Evolutionary conservation across 2,329 filamentous ascomycete species (phyloP).

Genomic region (Ophiosphaerella herpotricha): DNA sequence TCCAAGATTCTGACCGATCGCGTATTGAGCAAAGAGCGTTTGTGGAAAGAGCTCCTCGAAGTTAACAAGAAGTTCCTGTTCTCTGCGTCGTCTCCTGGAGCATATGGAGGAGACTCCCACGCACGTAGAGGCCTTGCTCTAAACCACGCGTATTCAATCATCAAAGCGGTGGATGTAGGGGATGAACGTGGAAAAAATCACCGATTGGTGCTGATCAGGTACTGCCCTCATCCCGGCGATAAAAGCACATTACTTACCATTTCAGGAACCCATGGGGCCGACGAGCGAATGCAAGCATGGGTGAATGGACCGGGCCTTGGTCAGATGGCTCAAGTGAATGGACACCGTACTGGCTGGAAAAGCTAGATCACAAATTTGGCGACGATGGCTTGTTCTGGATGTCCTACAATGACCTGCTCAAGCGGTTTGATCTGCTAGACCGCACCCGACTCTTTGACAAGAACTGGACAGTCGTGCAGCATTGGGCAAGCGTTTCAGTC

Average conservation of each 20-base stretch:
- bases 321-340: conserved; percentile 81
- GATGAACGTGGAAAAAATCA: conserved; percentile 37
- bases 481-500: conserved; percentile 63
- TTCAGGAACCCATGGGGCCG: conserved; percentile 78
- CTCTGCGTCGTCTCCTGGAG: conserved; percentile 60
- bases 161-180: conserved; percentile 62
- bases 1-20: conserved; percentile 69
- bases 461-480: conserved; percentile 63
- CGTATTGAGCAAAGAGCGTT: conserved; percentile 75
- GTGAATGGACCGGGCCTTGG: conserved; percentile 81
- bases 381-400: conserved; percentile 73
- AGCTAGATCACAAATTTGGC: conserved; percentile 72
- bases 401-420: conserved; percentile 61
- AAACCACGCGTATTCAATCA: conserved; percentile 61
- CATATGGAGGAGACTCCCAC: conserved; percentile 65
- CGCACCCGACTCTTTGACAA: conserved; percentile 63
- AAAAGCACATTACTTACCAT: neutral
- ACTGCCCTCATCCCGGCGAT: conserved; percentile 32
- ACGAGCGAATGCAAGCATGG: conserved; percentile 44
- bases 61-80: conserved; percentile 81
- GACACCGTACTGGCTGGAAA: conserved; percentile 76
- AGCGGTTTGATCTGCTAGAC: conserved; percentile 62
- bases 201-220: conserved; percentile 65
- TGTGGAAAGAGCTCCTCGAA: conserved; percentile 77
- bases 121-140: conserved; percentile 50